phyloP scores from a whole-genome alignment of 148 eudicot genomes.

The Chenopodium formosanum region DNA sequence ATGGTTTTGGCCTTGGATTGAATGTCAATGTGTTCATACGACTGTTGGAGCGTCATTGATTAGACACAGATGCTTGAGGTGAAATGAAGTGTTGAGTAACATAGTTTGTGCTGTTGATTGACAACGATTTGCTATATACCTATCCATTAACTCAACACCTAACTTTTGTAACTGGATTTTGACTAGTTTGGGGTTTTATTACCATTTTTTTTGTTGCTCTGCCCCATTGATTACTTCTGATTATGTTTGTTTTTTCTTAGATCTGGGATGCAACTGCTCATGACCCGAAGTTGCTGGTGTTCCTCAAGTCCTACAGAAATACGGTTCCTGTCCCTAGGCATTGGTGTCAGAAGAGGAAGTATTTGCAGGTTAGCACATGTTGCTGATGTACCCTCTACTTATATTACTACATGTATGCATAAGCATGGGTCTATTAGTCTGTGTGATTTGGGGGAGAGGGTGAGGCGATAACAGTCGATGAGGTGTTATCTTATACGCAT shows the following conservation, averaged over 20 bases:
- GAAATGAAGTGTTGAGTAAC: no score
- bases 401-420: slow-evolving; percentile 28
- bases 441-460: slow-evolving; percentile 45
- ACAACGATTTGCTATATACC: background rate
- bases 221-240: background rate
- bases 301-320: slow-evolving; percentile 80
- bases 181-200: background rate
- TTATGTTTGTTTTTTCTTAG: slow-evolving; percentile 35
- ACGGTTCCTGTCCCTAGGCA: slow-evolving; percentile 97
- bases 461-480: slow-evolving; percentile 45
- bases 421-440: slow-evolving; percentile 22
- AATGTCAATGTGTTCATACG: no score
- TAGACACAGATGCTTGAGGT: no score
- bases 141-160: background rate
- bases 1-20: no score
- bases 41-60: no score
- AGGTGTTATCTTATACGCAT: slow-evolving; percentile 92
- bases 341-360: slow-evolving; percentile 95
- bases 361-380: slow-evolving; percentile 68
- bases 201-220: background rate
- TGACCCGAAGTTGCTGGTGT: slow-evolving; percentile 86
- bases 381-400: slow-evolving; percentile 7
- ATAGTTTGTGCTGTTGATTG: background rate
- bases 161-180: background rate
- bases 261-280: slow-evolving; percentile 96